Evolutionary conservation across 192 early-diverging fungal genomes (phyloP).

Genomic region (Coemansia sp.): DNA sequence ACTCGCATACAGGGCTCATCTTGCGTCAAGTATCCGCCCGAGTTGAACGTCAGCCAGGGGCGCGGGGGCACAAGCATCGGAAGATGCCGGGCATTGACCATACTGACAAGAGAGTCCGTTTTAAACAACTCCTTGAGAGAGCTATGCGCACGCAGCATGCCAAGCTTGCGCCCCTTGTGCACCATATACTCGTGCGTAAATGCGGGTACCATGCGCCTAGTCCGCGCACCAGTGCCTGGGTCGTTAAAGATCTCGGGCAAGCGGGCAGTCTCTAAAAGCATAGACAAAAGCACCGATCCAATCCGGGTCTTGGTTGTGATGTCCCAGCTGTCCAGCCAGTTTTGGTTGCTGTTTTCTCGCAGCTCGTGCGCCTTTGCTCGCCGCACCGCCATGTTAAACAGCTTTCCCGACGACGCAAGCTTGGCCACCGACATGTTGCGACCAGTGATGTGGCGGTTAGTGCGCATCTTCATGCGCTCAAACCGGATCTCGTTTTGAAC

Average conservation of each 20-base stretch:
- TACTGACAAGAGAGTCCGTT: constrained; percentile 53
- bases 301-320: constrained; percentile 56
- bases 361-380: constrained; percentile 61
- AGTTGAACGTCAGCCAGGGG: constrained; percentile 81
- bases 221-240: constrained; percentile 55
- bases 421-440: constrained; percentile 57
- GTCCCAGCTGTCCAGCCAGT: constrained; percentile 72
- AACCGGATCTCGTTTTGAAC: constrained; percentile 82
- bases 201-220: constrained; percentile 62
- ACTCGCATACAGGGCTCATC: constrained; percentile 73
- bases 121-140: constrained; percentile 66
- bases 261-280: constrained; percentile 69
- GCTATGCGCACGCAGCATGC: constrained; percentile 68
- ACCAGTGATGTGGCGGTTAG: constrained; percentile 56
- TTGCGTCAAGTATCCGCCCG: constrained; percentile 81
- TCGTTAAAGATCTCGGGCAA: constrained; percentile 59
- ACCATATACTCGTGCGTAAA: constrained; percentile 70
- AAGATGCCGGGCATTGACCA: constrained; percentile 69
- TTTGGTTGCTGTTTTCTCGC: constrained; percentile 41
- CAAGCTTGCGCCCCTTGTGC: constrained; percentile 60
- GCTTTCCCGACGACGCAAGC: constrained; percentile 67
- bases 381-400: constrained; percentile 79
- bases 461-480: constrained; percentile 66
- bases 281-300: constrained; percentile 53
- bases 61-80: constrained; percentile 92